These are phyloP conservation scores for Penicillium vulpinum DNA, from an alignment of 2,329 filamentous ascomycete species.

Conservation along the genomic window DNA sequence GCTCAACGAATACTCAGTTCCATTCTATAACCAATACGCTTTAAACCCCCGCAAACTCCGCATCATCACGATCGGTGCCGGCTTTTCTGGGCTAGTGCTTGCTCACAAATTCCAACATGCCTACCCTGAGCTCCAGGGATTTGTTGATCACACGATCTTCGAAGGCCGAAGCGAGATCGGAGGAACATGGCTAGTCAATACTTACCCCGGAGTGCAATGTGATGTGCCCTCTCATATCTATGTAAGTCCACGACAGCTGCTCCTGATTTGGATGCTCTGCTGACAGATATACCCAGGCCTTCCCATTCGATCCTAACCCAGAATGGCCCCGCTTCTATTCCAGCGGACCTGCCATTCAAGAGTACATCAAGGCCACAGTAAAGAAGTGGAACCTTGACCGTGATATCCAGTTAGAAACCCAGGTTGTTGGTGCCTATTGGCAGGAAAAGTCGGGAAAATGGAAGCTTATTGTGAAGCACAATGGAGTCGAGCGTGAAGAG, in stretches of 20 bases:
- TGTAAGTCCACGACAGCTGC: slow-evolving; percentile 9
- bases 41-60: slow-evolving; percentile 24
- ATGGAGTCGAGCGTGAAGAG: slow-evolving; percentile 18
- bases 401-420: slow-evolving; percentile 40
- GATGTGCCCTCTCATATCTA: slow-evolving; percentile 41
- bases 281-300: slow-evolving; percentile 4
- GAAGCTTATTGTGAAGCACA: slow-evolving; percentile 20
- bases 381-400: slow-evolving; percentile 43
- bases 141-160: slow-evolving; percentile 44
- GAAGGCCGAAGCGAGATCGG: slow-evolving; percentile 38
- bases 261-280: neutral
- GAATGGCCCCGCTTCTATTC: slow-evolving; percentile 45
- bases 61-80: slow-evolving; percentile 23
- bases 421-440: slow-evolving; percentile 44
- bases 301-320: slow-evolving; percentile 45
- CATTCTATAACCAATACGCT: slow-evolving; percentile 17
- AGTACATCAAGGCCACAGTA: slow-evolving; percentile 43
- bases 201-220: slow-evolving; percentile 25
- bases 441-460: slow-evolving; percentile 23
- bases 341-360: slow-evolving; percentile 41
- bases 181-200: slow-evolving; percentile 24
- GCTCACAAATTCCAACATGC: slow-evolving; percentile 45
- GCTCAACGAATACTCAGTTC: neutral
- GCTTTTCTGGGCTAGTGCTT: slow-evolving; percentile 38
- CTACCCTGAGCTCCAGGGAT: slow-evolving; percentile 28